These are phyloP conservation scores for Pyrus hybrid DNA, from an alignment of 331 rosid genomes.

Conservation along the genomic window DNA sequence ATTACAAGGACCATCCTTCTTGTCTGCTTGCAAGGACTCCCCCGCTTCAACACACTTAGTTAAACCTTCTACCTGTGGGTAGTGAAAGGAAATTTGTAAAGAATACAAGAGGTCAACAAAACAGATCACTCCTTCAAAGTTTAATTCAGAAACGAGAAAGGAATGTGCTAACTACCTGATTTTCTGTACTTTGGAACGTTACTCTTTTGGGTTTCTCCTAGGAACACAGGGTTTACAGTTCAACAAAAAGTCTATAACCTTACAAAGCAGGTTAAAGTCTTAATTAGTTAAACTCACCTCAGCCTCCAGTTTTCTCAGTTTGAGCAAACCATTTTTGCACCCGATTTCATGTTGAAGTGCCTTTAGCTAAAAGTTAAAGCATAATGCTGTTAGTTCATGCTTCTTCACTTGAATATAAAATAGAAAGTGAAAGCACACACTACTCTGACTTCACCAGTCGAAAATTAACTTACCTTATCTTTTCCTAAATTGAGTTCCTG, in stretches of 20 bases:
- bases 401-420: not conserved
- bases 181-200: slow-evolving; percentile 17
- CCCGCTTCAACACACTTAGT: slow-evolving; percentile 19
- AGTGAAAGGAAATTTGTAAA: not conserved
- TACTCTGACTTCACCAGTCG: slow-evolving; percentile 11
- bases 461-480: slow-evolving; percentile 58
- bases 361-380: slow-evolving; percentile 38
- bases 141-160: slow-evolving; percentile 1
- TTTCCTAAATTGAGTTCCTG: slow-evolving; percentile 69
- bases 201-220: slow-evolving; percentile 29
- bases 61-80: slow-evolving; percentile 24
- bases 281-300: slow-evolving; percentile 42
- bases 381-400: not conserved
- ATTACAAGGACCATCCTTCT: slow-evolving; percentile 10
- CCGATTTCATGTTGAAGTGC: slow-evolving; percentile 65
- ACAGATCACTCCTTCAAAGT: slow-evolving; percentile 1
- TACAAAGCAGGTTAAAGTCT: not conserved
- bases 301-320: slow-evolving; percentile 32
- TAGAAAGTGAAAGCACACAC: slow-evolving; percentile 1
- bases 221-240: slow-evolving; percentile 1
- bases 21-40: slow-evolving; percentile 26
- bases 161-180: slow-evolving; percentile 31
- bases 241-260: slow-evolving; percentile 8
- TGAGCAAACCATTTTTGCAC: slow-evolving; percentile 59
- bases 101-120: slow-evolving; percentile 6